Percentiles rank a stretch among this genome's conserved stretches.
Conservation (phyloP, 1,284 basidiomycete genomes). For the Puccinia hordei region DNA sequence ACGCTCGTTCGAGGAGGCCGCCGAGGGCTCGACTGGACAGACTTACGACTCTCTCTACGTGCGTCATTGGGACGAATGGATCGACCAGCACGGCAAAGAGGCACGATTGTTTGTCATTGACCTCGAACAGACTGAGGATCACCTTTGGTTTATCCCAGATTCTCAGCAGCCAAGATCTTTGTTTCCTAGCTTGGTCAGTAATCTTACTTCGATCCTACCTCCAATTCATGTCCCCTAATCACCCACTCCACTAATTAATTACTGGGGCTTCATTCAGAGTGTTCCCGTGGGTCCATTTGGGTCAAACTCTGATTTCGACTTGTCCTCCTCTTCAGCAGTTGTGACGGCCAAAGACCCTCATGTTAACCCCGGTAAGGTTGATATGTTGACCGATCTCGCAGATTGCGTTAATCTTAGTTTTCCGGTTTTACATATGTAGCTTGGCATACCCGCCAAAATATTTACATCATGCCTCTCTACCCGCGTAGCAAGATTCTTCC, state of each 20-base stretch:
- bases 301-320: constrained; percentile 53
- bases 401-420: not conserved
- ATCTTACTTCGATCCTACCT: not conserved
- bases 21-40: constrained; percentile 33
- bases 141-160: not conserved
- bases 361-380: constrained; percentile 43
- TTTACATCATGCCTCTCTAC: constrained; percentile 44
- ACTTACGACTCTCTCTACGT: constrained; percentile 40
- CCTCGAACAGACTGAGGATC: not conserved
- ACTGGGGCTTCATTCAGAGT: constrained; percentile 25
- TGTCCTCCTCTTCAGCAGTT: constrained; percentile 51
- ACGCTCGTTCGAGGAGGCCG: constrained; percentile 15
- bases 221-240: not conserved
- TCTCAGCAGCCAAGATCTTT: constrained; percentile 15
- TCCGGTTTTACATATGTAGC: constrained; percentile 3
- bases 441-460: constrained; percentile 55
- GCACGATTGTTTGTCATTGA: constrained; percentile 34
- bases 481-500: constrained; percentile 11
- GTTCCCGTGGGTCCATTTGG: constrained; percentile 55
- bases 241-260: not conserved
- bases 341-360: constrained; percentile 55
- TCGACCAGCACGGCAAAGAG: constrained; percentile 34
- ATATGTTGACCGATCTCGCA: not conserved
- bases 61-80: constrained; percentile 48
- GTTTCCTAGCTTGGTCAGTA: constrained; percentile 36